Conservation (phyloP, 192 early-diverging fungal genomes). For the Rhizoclosmatium sp. region DNA sequence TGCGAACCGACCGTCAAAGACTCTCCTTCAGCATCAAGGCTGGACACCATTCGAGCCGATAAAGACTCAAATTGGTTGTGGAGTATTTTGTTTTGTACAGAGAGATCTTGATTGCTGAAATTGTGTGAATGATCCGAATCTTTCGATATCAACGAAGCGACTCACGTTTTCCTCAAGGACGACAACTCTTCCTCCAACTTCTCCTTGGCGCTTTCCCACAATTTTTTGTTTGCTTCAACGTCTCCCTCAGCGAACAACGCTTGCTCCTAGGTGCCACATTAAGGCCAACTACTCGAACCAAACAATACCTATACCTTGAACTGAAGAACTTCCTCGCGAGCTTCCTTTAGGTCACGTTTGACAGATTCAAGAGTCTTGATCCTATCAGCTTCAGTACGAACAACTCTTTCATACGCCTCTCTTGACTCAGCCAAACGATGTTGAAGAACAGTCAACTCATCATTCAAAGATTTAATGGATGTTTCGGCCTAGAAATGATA, state of each 20-base stretch:
- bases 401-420: slow-evolving; percentile 37
- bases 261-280: slow-evolving; percentile 9
- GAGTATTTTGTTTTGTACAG: slow-evolving; percentile 76
- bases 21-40: not conserved
- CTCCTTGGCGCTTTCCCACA: slow-evolving; percentile 57
- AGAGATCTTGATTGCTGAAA: slow-evolving; percentile 59
- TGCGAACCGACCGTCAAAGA: not conserved
- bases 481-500: not conserved
- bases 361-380: slow-evolving; percentile 5
- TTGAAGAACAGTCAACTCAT: slow-evolving; percentile 12
- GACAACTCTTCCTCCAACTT: slow-evolving; percentile 54
- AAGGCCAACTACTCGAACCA: too few species aligned
- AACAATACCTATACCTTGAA: slow-evolving; percentile 1
- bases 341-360: slow-evolving; percentile 17
- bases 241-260: slow-evolving; percentile 51
- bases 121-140: not conserved
- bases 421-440: slow-evolving; percentile 27
- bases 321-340: slow-evolving; percentile 10
- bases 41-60: slow-evolving; percentile 17
- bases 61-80: slow-evolving; percentile 72
- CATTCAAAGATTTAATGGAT: slow-evolving; percentile 26
- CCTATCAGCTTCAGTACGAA: slow-evolving; percentile 37
- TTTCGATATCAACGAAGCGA: not conserved
- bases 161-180: slow-evolving; percentile 48
- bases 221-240: slow-evolving; percentile 47